Conservation (phyloP, 75 land plant species). For the Selaginella moellendorffii region DNA sequence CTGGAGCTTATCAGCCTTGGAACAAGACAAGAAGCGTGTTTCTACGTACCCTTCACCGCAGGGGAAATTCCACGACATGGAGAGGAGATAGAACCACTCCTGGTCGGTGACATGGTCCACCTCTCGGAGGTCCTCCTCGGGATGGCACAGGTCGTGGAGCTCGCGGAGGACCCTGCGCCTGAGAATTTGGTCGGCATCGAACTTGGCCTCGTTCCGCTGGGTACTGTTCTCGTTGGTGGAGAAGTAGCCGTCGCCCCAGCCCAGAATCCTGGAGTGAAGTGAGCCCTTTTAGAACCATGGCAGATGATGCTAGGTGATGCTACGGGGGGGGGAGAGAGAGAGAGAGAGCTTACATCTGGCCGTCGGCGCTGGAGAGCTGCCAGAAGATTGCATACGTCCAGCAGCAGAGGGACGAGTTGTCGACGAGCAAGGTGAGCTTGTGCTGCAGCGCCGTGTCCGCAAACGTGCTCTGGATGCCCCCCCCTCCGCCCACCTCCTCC, state of each 20-base stretch:
- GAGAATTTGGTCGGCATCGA: neutral
- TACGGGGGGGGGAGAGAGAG: no score
- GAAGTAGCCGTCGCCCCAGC: neutral
- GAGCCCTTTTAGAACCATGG: neutral
- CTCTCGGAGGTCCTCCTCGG: neutral
- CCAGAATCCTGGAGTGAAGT: neutral
- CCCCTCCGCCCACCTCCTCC: neutral
- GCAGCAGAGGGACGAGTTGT: neutral
- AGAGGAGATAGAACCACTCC: neutral
- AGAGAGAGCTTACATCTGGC: neutral
- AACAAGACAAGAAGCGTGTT: neutral
- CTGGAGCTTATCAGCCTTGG: neutral
- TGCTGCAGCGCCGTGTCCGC: neutral
- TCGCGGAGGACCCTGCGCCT: neutral
- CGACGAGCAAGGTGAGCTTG: neutral
- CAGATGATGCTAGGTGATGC: neutral
- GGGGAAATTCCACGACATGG: neutral
- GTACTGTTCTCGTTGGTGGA: neutral
- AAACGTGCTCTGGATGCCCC: neutral
- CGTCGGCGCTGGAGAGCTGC: neutral
- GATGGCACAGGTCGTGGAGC: neutral
- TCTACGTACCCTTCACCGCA: neutral
- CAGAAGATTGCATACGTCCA: neutral
- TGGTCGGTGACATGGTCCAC: neutral
- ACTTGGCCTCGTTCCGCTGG: neutral